Conservation (phyloP, 306 rosid species). For the Cicer cuneatum region DNA sequence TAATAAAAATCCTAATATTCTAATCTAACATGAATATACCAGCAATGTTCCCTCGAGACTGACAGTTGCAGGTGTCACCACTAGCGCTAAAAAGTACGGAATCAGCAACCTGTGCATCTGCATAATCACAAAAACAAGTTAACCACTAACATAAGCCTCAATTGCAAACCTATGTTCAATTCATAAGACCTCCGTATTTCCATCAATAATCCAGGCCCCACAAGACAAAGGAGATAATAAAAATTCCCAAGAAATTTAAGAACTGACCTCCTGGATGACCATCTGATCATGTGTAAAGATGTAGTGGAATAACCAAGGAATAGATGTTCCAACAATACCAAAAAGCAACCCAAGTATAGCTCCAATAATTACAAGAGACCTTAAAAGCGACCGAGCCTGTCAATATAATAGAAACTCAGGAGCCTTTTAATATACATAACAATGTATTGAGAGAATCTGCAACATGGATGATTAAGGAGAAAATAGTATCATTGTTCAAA, state of each 20-base stretch:
- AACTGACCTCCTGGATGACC: slow-evolving; percentile 71
- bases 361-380: slow-evolving; percentile 40
- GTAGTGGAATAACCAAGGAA: slow-evolving; percentile 66
- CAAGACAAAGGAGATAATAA: slow-evolving; percentile 24
- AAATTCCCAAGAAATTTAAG: background rate
- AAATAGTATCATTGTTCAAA: background rate
- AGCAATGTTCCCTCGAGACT: slow-evolving; percentile 89
- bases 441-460: slow-evolving; percentile 24
- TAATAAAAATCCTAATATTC: slow-evolving; percentile 30
- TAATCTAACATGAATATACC: slow-evolving; percentile 57
- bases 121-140: slow-evolving; percentile 37
- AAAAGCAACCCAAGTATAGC: slow-evolving; percentile 34
- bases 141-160: background rate
- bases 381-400: slow-evolving; percentile 42
- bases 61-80: slow-evolving; percentile 70
- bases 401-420: slow-evolving; percentile 23
- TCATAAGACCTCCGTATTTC: slow-evolving; percentile 13
- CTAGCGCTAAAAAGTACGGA: slow-evolving; percentile 72
- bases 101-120: slow-evolving; percentile 82
- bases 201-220: background rate
- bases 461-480: slow-evolving; percentile 1
- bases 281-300: slow-evolving; percentile 72
- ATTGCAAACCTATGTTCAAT: slow-evolving; percentile 7
- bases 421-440: slow-evolving; percentile 1
- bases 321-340: slow-evolving; percentile 30